phyloP scores from a whole-genome alignment of 2,329 filamentous ascomycete genomes.

The Phoma sp. region DNA sequence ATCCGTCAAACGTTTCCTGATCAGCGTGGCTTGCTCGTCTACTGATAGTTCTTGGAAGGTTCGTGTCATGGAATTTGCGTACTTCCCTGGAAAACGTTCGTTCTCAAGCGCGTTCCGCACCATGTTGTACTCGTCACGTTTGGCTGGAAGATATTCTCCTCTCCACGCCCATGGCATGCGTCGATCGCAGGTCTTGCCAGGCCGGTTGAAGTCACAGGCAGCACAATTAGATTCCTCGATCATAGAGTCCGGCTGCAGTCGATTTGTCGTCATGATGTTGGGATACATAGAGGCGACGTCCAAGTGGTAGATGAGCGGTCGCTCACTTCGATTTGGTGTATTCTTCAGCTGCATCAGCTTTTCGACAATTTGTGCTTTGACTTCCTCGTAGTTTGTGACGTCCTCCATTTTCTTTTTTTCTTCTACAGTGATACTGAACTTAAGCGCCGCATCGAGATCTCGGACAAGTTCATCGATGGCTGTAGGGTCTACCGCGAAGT shows the following conservation, averaged over 20 bases:
- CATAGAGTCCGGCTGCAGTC: slow-evolving; percentile 98
- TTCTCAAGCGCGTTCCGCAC: slow-evolving; percentile 90
- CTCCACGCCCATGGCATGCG: slow-evolving; percentile 97
- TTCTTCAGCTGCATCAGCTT: slow-evolving; percentile 74
- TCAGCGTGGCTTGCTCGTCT: slow-evolving; percentile 80
- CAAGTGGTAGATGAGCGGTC: slow-evolving; percentile 93
- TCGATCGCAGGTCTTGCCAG: slow-evolving; percentile 95
- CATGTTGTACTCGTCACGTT: slow-evolving; percentile 99
- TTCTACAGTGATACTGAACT: slow-evolving; percentile 71
- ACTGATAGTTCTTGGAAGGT: slow-evolving; percentile 79
- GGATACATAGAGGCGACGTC: slow-evolving; percentile 99
- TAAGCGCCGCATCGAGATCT: slow-evolving; percentile 86
- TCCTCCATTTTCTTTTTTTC: slow-evolving; percentile 60
- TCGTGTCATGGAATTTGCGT: slow-evolving; percentile 70
- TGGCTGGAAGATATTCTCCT: slow-evolving; percentile 94
- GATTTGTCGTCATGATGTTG: slow-evolving; percentile 99
- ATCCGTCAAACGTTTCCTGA: slow-evolving; percentile 86
- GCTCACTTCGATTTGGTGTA: slow-evolving; percentile 82
- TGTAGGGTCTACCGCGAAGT: slow-evolving; percentile 86
- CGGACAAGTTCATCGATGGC: slow-evolving; percentile 87
- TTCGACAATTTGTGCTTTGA: slow-evolving; percentile 80
- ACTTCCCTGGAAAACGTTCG: slow-evolving; percentile 85
- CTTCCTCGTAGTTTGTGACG: slow-evolving; percentile 59
- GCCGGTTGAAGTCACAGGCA: slow-evolving; percentile 96
- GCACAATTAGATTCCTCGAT: slow-evolving; percentile 95